These are phyloP conservation scores for Aspergillus felis DNA, from an alignment of 2,329 filamentous ascomycete genomes.

Conservation along the genomic window DNA sequence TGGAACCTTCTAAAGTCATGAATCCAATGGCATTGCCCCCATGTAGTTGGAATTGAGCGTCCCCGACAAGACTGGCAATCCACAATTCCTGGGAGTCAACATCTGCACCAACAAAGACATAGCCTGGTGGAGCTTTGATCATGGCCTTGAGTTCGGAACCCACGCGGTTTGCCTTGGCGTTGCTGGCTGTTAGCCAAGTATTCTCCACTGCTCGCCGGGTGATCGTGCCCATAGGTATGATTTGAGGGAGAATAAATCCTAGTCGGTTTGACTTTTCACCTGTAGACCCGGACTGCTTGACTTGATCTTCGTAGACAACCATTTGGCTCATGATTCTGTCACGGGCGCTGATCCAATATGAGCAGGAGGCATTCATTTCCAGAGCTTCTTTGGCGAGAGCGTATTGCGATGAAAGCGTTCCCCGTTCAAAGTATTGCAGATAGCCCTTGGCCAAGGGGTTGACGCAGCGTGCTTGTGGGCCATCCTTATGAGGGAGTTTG, in stretches of 20 bases:
- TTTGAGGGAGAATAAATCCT: slow-evolving; percentile 91
- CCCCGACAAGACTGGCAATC: slow-evolving; percentile 93
- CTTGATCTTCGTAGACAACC: slow-evolving; percentile 77
- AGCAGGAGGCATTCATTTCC: slow-evolving; percentile 98
- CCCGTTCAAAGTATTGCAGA: slow-evolving; percentile 84
- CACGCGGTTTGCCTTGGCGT: slow-evolving; percentile 92
- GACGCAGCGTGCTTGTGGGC: slow-evolving; percentile 75
- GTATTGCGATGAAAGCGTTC: slow-evolving; percentile 81
- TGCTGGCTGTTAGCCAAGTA: slow-evolving; percentile 96
- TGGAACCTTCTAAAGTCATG: slow-evolving; percentile 97
- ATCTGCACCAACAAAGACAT: slow-evolving; percentile 92
- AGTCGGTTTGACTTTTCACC: slow-evolving; percentile 30
- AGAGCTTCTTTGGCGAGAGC: slow-evolving; percentile 88
- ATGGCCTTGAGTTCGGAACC: slow-evolving; percentile 97
- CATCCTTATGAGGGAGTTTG: slow-evolving; percentile 95
- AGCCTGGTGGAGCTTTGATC: slow-evolving; percentile 85
- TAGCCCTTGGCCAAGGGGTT: slow-evolving; percentile 92
- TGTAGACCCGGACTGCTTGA: slow-evolving; percentile 21
- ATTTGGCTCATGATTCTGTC: slow-evolving; percentile 93
- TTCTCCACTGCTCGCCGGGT: slow-evolving; percentile 93
- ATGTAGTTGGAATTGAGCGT: slow-evolving; percentile 90
- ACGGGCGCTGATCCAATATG: slow-evolving; percentile 96
- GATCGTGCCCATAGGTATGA: slow-evolving; percentile 98
- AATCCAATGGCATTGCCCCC: slow-evolving; percentile 97
- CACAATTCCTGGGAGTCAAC: slow-evolving; percentile 97